A percentile compares a stretch with the other conserved stretches of the same genome.
Evolutionary conservation across 2,329 filamentous ascomycete species (phyloP).

Genomic region (Penicillium sp.): DNA sequence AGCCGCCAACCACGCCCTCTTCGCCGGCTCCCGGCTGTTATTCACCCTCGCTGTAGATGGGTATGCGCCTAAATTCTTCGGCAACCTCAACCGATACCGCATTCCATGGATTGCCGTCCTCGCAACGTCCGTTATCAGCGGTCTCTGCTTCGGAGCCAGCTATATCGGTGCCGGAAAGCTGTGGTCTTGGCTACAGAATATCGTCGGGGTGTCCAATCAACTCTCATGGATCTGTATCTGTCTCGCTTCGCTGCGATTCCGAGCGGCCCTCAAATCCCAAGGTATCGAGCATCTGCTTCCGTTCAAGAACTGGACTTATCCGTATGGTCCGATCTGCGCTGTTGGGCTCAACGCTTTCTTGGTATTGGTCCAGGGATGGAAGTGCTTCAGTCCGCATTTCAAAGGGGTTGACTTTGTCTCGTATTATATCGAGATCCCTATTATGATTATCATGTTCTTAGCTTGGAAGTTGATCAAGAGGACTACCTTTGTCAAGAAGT

Average conservation of each 20-base stretch:
- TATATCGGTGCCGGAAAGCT: constrained; percentile 63
- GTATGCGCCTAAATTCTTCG: constrained; percentile 57
- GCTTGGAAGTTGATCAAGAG: constrained; percentile 54
- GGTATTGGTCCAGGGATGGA: constrained; percentile 60
- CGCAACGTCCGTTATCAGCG: constrained; percentile 52
- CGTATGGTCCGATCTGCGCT: constrained; percentile 56
- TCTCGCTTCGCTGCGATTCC: constrained; percentile 63
- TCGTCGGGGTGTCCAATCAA: constrained; percentile 66
- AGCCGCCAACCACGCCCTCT: constrained; percentile 58
- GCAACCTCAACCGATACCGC: constrained; percentile 47
- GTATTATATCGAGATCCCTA: constrained; percentile 59
- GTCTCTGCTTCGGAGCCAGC: constrained; percentile 61
- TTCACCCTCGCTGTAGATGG: constrained; percentile 54
- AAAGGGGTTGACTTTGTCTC: constrained; percentile 59
- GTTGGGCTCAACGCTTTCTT: constrained; percentile 58
- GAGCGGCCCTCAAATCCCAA: constrained; percentile 54
- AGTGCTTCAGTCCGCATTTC: constrained; percentile 58
- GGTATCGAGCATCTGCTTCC: constrained; percentile 60
- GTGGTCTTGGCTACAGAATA: constrained; percentile 65
- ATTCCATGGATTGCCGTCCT: constrained; percentile 56
- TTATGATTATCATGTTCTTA: constrained; percentile 56
- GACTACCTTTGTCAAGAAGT: constrained; percentile 45
- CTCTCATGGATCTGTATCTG: constrained; percentile 62
- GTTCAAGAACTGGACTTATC: constrained; percentile 66
- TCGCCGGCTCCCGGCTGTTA: constrained; percentile 55